Conservation (phyloP, 2,329 filamentous ascomycete genomes). For the Penicillium sp. region DNA sequence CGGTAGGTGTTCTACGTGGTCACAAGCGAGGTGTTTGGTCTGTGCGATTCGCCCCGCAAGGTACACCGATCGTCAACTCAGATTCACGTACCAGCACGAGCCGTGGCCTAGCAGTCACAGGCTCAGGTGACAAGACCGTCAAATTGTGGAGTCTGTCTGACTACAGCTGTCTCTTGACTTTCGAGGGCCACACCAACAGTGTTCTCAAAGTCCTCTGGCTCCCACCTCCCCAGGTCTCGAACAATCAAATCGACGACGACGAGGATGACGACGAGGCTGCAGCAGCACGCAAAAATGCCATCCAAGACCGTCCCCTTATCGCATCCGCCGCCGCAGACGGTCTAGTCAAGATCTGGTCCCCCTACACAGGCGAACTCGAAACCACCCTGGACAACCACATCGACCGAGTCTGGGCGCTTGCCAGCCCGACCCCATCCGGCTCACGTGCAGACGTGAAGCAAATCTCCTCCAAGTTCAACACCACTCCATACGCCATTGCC, state of each 20-base stretch:
- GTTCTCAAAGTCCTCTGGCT: constrained; percentile 94
- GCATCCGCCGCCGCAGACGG: constrained; percentile 91
- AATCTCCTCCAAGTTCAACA: constrained; percentile 29
- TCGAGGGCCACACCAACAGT: constrained; percentile 95
- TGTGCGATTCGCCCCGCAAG: constrained; percentile 79
- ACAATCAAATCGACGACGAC: constrained; percentile 32
- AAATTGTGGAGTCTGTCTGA: constrained; percentile 92
- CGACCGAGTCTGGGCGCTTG: constrained; percentile 89
- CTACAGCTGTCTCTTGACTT: constrained; percentile 88
- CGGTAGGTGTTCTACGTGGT: constrained; percentile 84
- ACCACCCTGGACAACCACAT: constrained; percentile 95
- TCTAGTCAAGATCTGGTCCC: constrained; percentile 94
- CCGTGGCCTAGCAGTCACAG: constrained; percentile 82
- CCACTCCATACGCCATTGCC: constrained; percentile 65
- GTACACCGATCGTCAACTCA: constrained; percentile 72
- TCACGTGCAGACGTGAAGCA: constrained; percentile 31
- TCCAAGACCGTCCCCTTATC: constrained; percentile 47
- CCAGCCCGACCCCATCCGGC: constrained; percentile 56
- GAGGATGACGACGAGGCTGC: constrained; percentile 32
- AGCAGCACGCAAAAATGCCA: constrained; percentile 28
- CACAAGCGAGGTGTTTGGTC: constrained; percentile 97
- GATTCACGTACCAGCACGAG: constrained; percentile 67
- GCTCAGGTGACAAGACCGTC: constrained; percentile 92
- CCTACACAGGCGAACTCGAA: constrained; percentile 76
- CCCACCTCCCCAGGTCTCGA: constrained; percentile 46